Percentiles rank a stretch among this genome's conserved stretches.
These are phyloP conservation scores for Globisporangium irregulare DNA, from an alignment of 352 stramenopile species.

Conservation along the genomic window DNA sequence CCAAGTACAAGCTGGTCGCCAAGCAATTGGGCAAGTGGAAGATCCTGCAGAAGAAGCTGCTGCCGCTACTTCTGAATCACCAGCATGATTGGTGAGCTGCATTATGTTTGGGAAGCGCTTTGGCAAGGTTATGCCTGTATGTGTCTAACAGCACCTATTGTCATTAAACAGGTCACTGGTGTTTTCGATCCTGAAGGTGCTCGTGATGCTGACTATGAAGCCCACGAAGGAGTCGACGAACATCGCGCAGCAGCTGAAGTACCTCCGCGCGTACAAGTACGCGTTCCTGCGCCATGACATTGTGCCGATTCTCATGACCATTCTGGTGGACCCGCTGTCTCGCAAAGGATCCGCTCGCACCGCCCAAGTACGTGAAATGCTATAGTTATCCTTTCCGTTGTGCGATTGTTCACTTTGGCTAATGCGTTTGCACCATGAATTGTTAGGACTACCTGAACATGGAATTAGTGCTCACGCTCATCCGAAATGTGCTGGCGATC, in stretches of 20 bases:
- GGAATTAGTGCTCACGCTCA: constrained; percentile 85
- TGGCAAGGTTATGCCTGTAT: background rate
- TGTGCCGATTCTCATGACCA: constrained; percentile 82
- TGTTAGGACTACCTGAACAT: constrained; percentile 77
- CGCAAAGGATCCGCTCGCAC: constrained; percentile 55
- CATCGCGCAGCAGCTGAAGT: constrained; percentile 76
- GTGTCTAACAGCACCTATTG: background rate
- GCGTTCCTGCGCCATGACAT: constrained; percentile 73
- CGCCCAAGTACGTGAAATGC: constrained; percentile 23
- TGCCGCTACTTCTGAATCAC: constrained; percentile 83
- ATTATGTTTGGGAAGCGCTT: background rate
- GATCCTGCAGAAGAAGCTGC: constrained; percentile 85
- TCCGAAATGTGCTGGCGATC: constrained; percentile 81
- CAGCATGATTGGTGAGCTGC: constrained; percentile 67
- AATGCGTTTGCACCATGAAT: background rate
- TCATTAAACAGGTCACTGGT: constrained; percentile 47
- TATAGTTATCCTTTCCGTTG: background rate
- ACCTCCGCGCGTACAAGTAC: constrained; percentile 82
- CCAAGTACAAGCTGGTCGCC: constrained; percentile 74
- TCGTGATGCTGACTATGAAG: constrained; percentile 90
- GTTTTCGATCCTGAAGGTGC: constrained; percentile 87
- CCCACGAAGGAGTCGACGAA: constrained; percentile 74
- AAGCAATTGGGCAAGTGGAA: constrained; percentile 88
- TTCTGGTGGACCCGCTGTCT: constrained; percentile 78
- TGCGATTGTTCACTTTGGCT: background rate